A percentile compares a stretch with the other conserved stretches of the same genome.
phyloP scores from a whole-genome alignment of 441 rosid genomes.

The Aquilaria agallochum region DNA sequence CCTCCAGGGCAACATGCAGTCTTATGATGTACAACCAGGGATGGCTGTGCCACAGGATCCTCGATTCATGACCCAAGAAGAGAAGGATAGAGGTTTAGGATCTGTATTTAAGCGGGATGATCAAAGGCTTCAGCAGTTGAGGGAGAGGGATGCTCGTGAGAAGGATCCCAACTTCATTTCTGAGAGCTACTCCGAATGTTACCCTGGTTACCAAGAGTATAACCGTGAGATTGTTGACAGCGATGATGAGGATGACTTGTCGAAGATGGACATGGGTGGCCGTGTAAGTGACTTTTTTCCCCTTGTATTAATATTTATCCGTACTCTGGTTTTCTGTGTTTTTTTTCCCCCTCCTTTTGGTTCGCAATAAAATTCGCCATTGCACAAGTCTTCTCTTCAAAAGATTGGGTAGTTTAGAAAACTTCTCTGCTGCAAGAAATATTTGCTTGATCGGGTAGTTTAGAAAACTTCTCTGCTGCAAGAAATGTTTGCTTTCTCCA shows the following conservation, averaged over 20 bases:
- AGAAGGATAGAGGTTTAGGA: slow-evolving; percentile 95
- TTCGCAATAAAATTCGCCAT: background rate
- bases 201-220: slow-evolving; percentile 96
- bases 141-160: slow-evolving; percentile 90
- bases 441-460: too few species aligned
- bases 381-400: background rate
- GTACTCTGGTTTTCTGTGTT: background rate
- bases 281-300: slow-evolving; percentile 45
- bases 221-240: slow-evolving; percentile 90
- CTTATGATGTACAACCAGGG: slow-evolving; percentile 55
- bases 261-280: slow-evolving; percentile 99
- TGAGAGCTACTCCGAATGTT: slow-evolving; percentile 96
- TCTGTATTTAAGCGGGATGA: slow-evolving; percentile 98
- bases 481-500: too few species aligned
- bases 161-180: slow-evolving; percentile 94
- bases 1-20: slow-evolving; percentile 63
- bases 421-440: too few species aligned
- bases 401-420: too few species aligned
- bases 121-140: slow-evolving; percentile 86
- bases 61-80: slow-evolving; percentile 90
- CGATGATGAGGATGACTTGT: slow-evolving; percentile 88
- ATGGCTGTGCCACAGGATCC: slow-evolving; percentile 57
- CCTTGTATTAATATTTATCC: background rate
- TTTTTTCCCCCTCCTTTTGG: background rate
- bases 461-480: too few species aligned